Percentiles rank a stretch among this genome's conserved stretches.
Evolutionary conservation across 345 rosid genomes (phyloP).

Genomic region (Euclidium syriacum): DNA sequence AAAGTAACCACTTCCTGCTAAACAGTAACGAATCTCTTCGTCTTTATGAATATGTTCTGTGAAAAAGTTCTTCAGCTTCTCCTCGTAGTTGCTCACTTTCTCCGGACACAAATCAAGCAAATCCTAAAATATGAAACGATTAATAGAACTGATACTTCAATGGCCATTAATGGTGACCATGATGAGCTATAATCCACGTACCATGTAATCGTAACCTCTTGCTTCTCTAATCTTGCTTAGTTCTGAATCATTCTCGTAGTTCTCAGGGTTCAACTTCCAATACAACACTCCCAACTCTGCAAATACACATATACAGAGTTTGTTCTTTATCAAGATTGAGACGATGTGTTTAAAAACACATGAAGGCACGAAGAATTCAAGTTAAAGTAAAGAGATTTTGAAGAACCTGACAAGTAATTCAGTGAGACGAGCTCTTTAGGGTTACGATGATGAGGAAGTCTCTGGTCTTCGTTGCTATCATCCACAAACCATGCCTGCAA

Average conservation of each 20-base stretch:
- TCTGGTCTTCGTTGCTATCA: conserved; percentile 31
- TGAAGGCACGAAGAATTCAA: neutral
- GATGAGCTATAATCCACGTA: conserved; percentile 6
- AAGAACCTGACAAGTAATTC: conserved; percentile 26
- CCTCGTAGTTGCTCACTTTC: conserved; percentile 74
- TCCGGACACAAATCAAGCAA: conserved; percentile 77
- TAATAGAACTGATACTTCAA: neutral
- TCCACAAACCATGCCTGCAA: conserved; percentile 40
- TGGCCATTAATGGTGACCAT: neutral
- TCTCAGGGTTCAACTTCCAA: conserved; percentile 70
- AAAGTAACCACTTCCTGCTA: conserved; percentile 81
- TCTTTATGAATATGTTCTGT: conserved; percentile 85
- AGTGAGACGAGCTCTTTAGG: conserved; percentile 20
- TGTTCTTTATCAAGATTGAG: too few relatives aligned
- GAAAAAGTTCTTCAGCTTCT: conserved; percentile 81
- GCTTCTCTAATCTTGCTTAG: conserved; percentile 57
- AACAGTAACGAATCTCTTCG: conserved; percentile 86
- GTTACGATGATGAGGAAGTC: conserved; percentile 32
- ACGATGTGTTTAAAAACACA: neutral
- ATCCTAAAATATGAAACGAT: conserved; percentile 46
- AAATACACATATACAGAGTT: neutral
- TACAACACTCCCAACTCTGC: conserved; percentile 73
- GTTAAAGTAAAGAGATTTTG: neutral
- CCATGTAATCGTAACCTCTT: conserved; percentile 91
- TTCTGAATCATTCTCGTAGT: conserved; percentile 69